phyloP scores from a whole-genome alignment of 306 rosid genomes.

The Trifolium fragiferum region DNA sequence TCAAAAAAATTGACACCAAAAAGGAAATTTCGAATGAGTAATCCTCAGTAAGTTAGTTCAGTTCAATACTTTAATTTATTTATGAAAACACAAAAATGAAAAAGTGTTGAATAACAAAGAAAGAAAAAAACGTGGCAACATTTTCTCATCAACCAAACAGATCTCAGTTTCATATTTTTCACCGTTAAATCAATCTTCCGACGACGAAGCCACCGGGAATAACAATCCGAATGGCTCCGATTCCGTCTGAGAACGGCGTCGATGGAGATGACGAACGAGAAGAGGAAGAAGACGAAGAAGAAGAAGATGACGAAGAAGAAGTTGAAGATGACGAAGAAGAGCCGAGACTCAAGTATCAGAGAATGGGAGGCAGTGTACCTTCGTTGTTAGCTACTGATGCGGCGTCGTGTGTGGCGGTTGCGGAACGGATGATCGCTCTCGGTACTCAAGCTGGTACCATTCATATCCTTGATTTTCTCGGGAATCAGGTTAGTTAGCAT shows the following conservation, averaged over 20 bases:
- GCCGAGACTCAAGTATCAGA: constrained; percentile 96
- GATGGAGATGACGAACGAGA: constrained; percentile 94
- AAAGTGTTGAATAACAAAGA: neutral
- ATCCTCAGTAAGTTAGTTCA: neutral
- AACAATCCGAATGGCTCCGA: constrained; percentile 75
- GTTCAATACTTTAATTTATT: neutral
- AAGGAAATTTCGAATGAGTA: constrained; percentile 2
- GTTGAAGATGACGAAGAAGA: constrained; percentile 78
- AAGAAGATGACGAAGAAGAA: constrained; percentile 54
- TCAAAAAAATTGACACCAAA: neutral
- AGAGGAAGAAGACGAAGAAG: constrained; percentile 73
- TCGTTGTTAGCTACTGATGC: constrained; percentile 75
- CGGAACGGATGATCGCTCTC: constrained; percentile 95
- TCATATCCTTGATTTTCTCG: constrained; percentile 94
- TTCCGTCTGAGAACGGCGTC: constrained; percentile 79
- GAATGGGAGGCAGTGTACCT: constrained; percentile 97
- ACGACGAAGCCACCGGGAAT: constrained; percentile 46
- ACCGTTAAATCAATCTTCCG: neutral
- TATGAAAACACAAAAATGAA: constrained; percentile 1
- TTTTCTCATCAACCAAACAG: constrained; percentile 40
- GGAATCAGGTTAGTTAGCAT: constrained; percentile 76
- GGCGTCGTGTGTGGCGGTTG: constrained; percentile 89
- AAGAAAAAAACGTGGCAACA: constrained; percentile 4
- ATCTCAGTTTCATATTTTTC: constrained; percentile 17
- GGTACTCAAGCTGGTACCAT: constrained; percentile 89